A percentile compares a stretch with the other conserved stretches of the same genome.
These are phyloP conservation scores for Hericium rajendrae DNA, from an alignment of 768 basidiomycete species.

Conservation along the genomic window DNA sequence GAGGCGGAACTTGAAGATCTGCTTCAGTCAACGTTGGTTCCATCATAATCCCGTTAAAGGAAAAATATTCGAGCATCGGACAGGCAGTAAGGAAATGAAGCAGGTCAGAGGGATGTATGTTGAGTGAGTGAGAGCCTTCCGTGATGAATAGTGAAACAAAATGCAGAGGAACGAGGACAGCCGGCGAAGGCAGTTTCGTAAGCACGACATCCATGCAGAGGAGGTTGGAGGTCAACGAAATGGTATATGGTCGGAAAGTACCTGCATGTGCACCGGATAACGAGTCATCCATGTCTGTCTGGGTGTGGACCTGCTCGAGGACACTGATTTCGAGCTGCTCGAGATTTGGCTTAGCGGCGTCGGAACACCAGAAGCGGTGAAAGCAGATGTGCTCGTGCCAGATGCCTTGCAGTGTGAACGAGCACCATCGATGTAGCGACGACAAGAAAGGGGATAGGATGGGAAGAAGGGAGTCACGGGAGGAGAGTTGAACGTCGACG, in stretches of 20 bases:
- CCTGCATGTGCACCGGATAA: background rate
- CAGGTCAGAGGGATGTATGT: too few relatives aligned
- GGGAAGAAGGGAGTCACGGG: conserved; percentile 45
- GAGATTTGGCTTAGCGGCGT: conserved; percentile 8
- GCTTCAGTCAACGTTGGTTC: too few relatives aligned
- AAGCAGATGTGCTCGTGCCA: conserved; percentile 22
- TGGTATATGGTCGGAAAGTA: conserved; percentile 9
- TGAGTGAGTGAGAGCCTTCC: too few relatives aligned
- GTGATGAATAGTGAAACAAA: too few relatives aligned
- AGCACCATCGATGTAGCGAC: conserved; percentile 47
- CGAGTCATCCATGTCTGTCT: background rate
- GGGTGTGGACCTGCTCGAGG: background rate
- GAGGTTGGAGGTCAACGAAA: conserved; percentile 10
- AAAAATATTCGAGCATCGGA: too few relatives aligned
- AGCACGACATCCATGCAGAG: conserved; percentile 38
- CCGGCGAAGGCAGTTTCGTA: conserved; percentile 38
- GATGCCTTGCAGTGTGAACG: conserved; percentile 33
- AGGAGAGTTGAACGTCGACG: conserved; percentile 38
- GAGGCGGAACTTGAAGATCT: too few relatives aligned
- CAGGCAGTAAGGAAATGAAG: too few relatives aligned
- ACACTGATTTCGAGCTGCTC: conserved; percentile 18
- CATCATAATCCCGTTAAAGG: too few relatives aligned
- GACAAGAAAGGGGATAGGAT: conserved; percentile 55
- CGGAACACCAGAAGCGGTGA: conserved; percentile 20
- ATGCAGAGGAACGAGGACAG: conserved; percentile 28